Conservation (phyloP, 768 basidiomycete species). For the Boletales sp. region DNA sequence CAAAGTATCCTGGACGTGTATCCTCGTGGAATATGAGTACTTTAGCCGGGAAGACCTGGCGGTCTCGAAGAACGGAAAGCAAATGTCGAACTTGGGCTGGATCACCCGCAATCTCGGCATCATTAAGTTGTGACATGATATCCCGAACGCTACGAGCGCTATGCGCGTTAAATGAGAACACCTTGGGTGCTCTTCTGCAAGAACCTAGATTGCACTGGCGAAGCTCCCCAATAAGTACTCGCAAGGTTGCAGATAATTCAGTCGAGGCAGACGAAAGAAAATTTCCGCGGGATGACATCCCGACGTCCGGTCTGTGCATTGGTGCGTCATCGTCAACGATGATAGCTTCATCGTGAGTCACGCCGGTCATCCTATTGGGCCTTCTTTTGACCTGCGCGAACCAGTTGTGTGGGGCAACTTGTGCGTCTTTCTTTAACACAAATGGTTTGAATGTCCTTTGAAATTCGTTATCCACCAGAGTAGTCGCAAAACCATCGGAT, state of each 20-base stretch:
- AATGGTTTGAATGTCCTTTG: slow-evolving; percentile 77
- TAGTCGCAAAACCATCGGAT: slow-evolving; percentile 22
- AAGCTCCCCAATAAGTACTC: slow-evolving; percentile 24
- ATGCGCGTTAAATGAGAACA: slow-evolving; percentile 27
- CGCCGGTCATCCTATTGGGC: slow-evolving; percentile 18
- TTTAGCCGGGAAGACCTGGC: slow-evolving; percentile 66
- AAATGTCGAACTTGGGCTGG: slow-evolving; percentile 64
- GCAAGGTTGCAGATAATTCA: slow-evolving; percentile 10
- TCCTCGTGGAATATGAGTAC: slow-evolving; percentile 82
- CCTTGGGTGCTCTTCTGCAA: slow-evolving; percentile 15
- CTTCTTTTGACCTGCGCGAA: slow-evolving; percentile 42
- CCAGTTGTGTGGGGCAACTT: slow-evolving; percentile 71
- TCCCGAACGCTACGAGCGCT: slow-evolving; percentile 41
- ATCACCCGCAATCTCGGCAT: slow-evolving; percentile 77
- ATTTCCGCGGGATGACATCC: slow-evolving; percentile 2
- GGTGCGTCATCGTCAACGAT: slow-evolving; percentile 47
- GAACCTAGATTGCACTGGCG: slow-evolving; percentile 25
- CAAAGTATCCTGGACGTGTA: slow-evolving; percentile 87
- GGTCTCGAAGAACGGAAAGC: slow-evolving; percentile 57
- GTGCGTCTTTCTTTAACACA: slow-evolving; percentile 68
- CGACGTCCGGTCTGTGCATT: slow-evolving; percentile 7
- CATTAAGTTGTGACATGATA: slow-evolving; percentile 60
- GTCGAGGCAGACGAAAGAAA: background rate
- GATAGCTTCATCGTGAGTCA: slow-evolving; percentile 47
- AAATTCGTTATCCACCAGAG: slow-evolving; percentile 59